A percentile compares a stretch with the other conserved stretches of the same genome.
Conservation (phyloP, 106 monocot genomes). For the Alisma plantagoaquatica region DNA sequence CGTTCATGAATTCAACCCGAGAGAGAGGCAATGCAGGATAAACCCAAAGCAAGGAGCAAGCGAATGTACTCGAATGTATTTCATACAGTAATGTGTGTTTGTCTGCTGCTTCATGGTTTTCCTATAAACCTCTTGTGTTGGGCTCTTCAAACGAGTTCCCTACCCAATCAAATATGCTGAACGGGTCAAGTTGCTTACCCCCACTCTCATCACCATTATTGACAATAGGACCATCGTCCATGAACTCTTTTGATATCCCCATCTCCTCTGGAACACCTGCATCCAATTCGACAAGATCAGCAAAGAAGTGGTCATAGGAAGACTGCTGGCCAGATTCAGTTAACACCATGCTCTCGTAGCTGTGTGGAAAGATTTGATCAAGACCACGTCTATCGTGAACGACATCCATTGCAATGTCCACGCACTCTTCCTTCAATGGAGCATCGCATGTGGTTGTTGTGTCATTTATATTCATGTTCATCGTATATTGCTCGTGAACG, state of each 20-base stretch:
- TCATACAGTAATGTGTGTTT: too few species aligned
- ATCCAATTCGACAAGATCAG: constrained; percentile 47
- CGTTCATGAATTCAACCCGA: too few species aligned
- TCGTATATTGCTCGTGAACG: not conserved
- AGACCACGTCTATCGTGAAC: constrained; percentile 1
- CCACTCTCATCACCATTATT: not conserved
- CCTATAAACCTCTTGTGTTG: constrained; percentile 21
- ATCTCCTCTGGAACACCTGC: constrained; percentile 36
- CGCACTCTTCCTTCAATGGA: constrained; percentile 20
- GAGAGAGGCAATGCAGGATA: constrained; percentile 9
- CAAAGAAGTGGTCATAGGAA: constrained; percentile 44
- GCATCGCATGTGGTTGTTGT: not conserved
- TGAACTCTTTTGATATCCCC: constrained; percentile 32
- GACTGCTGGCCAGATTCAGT: constrained; percentile 27
- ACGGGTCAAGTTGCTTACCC: constrained; percentile 25
- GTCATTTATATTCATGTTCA: constrained; percentile 7
- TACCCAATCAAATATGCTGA: constrained; percentile 43
- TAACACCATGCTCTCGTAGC: constrained; percentile 30
- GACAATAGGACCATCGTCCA: constrained; percentile 13
- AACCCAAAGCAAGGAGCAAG: not conserved
- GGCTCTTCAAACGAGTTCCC: constrained; percentile 20
- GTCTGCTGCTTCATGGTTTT: constrained; percentile 10
- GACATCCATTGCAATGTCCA: constrained; percentile 4
- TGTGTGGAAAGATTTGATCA: constrained; percentile 17
- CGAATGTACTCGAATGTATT: too few species aligned